Conservation (phyloP, 352 stramenopile species). For the Pythium rishiriense region DNA sequence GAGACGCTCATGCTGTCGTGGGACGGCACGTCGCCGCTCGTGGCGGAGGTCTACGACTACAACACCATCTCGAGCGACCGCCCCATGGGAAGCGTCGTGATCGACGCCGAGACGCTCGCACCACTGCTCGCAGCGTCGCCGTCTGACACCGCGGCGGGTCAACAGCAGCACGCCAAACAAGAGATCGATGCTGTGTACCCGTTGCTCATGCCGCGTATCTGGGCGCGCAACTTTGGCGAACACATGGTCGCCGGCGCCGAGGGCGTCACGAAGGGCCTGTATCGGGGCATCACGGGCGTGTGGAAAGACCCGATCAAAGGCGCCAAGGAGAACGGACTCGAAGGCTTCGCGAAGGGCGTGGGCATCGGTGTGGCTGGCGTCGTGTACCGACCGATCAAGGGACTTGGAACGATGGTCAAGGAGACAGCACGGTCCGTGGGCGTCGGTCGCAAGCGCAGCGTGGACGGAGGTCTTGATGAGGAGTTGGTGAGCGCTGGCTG, state of each 20-base stretch:
- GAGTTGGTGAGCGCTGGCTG: constrained; percentile 58
- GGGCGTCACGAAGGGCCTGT: constrained; percentile 67
- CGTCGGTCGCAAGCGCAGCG: constrained; percentile 50
- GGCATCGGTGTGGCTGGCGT: constrained; percentile 67
- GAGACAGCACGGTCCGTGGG: constrained; percentile 71
- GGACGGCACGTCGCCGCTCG: constrained; percentile 65
- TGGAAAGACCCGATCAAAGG: constrained; percentile 82
- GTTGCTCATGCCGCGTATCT: constrained; percentile 64
- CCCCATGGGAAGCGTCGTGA: constrained; percentile 58
- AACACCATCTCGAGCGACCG: constrained; percentile 69
- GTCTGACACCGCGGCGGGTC: neutral
- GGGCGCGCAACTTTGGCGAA: constrained; percentile 76
- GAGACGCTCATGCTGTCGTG: constrained; percentile 80
- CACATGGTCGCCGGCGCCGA: constrained; percentile 79
- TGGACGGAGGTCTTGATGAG: constrained; percentile 32
- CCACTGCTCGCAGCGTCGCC: constrained; percentile 25
- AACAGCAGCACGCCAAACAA: constrained; percentile 7
- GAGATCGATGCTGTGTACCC: constrained; percentile 58
- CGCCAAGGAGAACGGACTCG: constrained; percentile 67
- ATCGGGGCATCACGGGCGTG: constrained; percentile 69
- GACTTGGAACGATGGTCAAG: constrained; percentile 75
- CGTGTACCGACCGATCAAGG: constrained; percentile 71
- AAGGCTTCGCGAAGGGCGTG: constrained; percentile 75
- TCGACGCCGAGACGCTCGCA: constrained; percentile 42
- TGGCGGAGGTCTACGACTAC: constrained; percentile 71